Conservation (phyloP, 306 rosid species). For the Citrullus amarus region DNA sequence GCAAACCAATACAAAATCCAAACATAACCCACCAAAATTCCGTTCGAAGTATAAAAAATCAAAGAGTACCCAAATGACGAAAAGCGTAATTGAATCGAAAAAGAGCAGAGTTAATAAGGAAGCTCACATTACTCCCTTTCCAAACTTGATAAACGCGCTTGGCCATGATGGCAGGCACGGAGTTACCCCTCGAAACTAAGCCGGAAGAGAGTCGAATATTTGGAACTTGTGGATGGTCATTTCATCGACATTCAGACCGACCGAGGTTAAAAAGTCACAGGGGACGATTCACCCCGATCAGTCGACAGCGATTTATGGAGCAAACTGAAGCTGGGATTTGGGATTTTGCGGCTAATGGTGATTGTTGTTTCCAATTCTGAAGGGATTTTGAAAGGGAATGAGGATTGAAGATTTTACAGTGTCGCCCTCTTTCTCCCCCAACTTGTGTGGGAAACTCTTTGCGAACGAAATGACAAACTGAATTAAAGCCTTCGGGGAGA, state of each 20-base stretch:
- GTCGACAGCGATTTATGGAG: neutral
- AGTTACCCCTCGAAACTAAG: conserved; percentile 12
- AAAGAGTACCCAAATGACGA: conserved; percentile 6
- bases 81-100: neutral
- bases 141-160: conserved; percentile 89
- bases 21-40: conserved; percentile 9
- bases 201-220: conserved; percentile 15
- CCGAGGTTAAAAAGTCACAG: neutral
- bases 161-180: conserved; percentile 40
- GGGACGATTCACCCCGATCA: neutral
- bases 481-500: neutral
- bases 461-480: neutral
- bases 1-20: conserved; percentile 4
- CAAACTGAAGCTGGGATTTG: neutral
- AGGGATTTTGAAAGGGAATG: neutral
- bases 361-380: neutral
- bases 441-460: neutral
- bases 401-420: neutral
- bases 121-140: conserved; percentile 88
- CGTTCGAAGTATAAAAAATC: conserved; percentile 17
- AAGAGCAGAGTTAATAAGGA: neutral
- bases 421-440: neutral
- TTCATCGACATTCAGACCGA: neutral
- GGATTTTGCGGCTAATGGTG: neutral
- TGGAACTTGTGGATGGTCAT: conserved; percentile 17